A percentile compares a stretch with the other conserved stretches of the same genome.
These are phyloP conservation scores for Metschnikowia reukaufii DNA, from an alignment of 805 yeast species.

Conservation along the genomic window DNA sequence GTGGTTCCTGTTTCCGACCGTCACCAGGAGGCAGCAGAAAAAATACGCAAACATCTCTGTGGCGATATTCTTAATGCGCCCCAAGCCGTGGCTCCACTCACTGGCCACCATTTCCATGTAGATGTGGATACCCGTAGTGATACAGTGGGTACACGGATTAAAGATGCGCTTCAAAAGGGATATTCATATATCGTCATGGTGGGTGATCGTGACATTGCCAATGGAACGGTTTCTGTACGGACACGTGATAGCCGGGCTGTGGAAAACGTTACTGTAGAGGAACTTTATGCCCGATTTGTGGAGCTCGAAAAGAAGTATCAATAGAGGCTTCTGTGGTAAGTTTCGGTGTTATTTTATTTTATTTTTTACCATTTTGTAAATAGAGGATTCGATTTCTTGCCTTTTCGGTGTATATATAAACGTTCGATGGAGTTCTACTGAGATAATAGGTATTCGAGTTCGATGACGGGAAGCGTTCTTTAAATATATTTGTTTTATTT, in stretches of 20 bases:
- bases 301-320: constrained; percentile 52
- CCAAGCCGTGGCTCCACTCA: constrained; percentile 51
- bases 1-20: constrained; percentile 74
- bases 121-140: constrained; percentile 76
- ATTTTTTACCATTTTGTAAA: too few species aligned
- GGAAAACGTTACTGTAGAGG: constrained; percentile 46
- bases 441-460: too few species aligned
- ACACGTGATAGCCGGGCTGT: constrained; percentile 50
- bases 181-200: constrained; percentile 79
- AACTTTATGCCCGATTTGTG: constrained; percentile 54
- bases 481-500: too few species aligned
- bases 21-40: constrained; percentile 56
- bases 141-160: constrained; percentile 77
- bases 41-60: constrained; percentile 43
- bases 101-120: constrained; percentile 62
- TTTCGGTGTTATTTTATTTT: not conserved
- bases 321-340: too few species aligned
- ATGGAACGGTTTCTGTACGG: constrained; percentile 63
- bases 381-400: too few species aligned
- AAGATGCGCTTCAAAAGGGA: constrained; percentile 72
- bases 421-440: too few species aligned
- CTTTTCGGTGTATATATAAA: too few species aligned
- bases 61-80: constrained; percentile 42
- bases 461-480: too few species aligned
- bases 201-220: constrained; percentile 79